These are phyloP conservation scores for Amanita exitialis DNA, from an alignment of 768 basidiomycete species.

Conservation along the genomic window DNA sequence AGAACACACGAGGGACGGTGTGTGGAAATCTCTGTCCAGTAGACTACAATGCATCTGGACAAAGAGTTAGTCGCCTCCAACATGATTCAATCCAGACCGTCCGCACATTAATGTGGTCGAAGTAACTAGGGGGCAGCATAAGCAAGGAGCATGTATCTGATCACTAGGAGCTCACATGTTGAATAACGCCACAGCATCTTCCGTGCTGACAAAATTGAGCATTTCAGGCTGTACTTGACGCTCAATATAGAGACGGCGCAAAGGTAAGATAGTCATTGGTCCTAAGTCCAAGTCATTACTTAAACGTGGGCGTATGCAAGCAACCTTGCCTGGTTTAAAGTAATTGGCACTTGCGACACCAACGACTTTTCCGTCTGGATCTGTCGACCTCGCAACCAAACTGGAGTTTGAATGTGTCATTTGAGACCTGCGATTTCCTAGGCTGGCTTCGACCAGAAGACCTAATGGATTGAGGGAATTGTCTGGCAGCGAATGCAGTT, in stretches of 20 bases:
- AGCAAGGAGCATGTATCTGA: constrained; percentile 7
- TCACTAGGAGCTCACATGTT: constrained; percentile 55
- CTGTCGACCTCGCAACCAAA: constrained; percentile 26
- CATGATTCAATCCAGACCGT: constrained; percentile 2
- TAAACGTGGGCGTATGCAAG: background rate
- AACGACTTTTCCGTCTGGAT: constrained; percentile 33
- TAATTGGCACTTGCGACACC: constrained; percentile 84
- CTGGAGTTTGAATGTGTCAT: constrained; percentile 27
- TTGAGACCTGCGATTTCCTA: constrained; percentile 62
- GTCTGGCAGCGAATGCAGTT: constrained; percentile 86
- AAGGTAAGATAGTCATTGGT: constrained; percentile 81
- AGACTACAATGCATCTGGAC: constrained; percentile 68
- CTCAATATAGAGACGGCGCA: constrained; percentile 77
- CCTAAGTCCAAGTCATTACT: constrained; percentile 30
- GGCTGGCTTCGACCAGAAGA: constrained; percentile 81
- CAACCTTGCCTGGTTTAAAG: constrained; percentile 77
- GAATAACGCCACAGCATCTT: constrained; percentile 88
- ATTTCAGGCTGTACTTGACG: constrained; percentile 90
- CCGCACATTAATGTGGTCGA: constrained; percentile 65
- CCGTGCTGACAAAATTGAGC: constrained; percentile 76
- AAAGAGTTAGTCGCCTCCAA: constrained; percentile 10
- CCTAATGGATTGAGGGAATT: constrained; percentile 90
- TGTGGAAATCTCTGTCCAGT: constrained; percentile 84
- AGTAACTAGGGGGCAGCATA: constrained; percentile 40
- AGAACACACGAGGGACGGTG: constrained; percentile 87